Percentiles rank a stretch among this genome's conserved stretches.
Conservation (phyloP, 192 early-diverging fungal genomes). For the Coemansia sp. region DNA sequence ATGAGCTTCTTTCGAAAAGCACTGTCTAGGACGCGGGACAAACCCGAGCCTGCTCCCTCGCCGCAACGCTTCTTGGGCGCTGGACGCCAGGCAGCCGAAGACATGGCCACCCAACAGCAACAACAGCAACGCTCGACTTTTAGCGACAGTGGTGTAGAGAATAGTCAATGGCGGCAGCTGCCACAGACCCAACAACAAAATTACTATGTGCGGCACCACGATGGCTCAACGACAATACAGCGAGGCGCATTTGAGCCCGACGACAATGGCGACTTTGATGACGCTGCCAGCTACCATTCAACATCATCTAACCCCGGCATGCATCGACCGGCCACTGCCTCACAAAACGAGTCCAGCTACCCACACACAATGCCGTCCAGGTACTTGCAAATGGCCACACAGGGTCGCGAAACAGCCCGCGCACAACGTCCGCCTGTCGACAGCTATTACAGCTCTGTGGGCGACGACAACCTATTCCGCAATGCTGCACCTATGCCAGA, state of each 20-base stretch:
- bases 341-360: constrained; percentile 14
- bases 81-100: constrained; percentile 22
- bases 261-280: constrained; percentile 45
- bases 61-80: constrained; percentile 29
- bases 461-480: constrained; percentile 30
- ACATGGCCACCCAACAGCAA: constrained; percentile 1
- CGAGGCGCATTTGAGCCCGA: constrained; percentile 25
- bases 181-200: constrained; percentile 8
- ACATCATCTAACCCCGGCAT: constrained; percentile 43
- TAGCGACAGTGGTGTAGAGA: background rate
- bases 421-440: constrained; percentile 14
- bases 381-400: constrained; percentile 32
- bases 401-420: constrained; percentile 19
- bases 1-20: constrained; percentile 44
- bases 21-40: constrained; percentile 21
- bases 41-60: constrained; percentile 13
- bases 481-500: background rate
- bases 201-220: constrained; percentile 7
- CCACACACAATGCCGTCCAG: constrained; percentile 36
- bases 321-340: constrained; percentile 10
- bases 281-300: constrained; percentile 57
- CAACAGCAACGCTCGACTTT: background rate
- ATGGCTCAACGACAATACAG: constrained; percentile 16
- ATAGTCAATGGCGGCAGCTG: constrained; percentile 3
- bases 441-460: constrained; percentile 39